Base-by-base conservation (phyloP, 1,284 basidiomycete species). In the Austroboletus novae-zelandiae region DNA sequence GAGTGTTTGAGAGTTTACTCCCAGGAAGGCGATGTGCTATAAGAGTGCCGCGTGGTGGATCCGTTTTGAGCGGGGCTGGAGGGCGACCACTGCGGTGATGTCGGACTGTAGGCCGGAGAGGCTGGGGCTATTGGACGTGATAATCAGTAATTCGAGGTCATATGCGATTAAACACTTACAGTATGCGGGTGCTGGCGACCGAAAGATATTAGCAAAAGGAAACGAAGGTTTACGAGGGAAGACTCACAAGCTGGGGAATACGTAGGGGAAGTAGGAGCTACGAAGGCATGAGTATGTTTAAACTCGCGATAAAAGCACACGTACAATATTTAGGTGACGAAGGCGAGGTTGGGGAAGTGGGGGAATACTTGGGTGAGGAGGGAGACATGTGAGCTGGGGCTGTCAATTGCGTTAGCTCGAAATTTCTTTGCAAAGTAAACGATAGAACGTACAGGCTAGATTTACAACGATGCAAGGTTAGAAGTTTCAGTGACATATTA, bases 321-420 rank as follows among this genome's bases (percentile, higher is more conserved):
- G 63, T 71, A 91, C 83, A 93, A 70, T 93, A 95, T 75, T 87
- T 89, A 43, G 93, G 93, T 40, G 90, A 92, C 1, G 91, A 79
- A 0, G 91, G 91, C 1, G 89, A 92, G 43, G 85, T 82, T 1
- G 89, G 89, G 2, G 88, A 90, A 0, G 88, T 90, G 7, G 89
- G 88, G 27, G 91, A 92, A 68, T 92, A 93, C 64, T 86, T 86
- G 4, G 91, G 91, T 34, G 89, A 91, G 7, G 91, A 82, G 0
- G 91, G 89, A 27, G 89, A 91, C 76, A 89, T 83, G 52, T 90
- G 84, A 17, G 80, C 79, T 23, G 88, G 83, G 51, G 88, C 82
- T 80, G 59, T 35, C 53, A 54, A 53, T 36, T 48, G 49, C 6
- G 37, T 58, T 11, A 56, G 49, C 56, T 18, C 55, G 32, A 32